A percentile compares a stretch with the other conserved stretches of the same genome.
Conservation (phyloP, 345 rosid genomes). For the Laguncularia racemosa region DNA sequence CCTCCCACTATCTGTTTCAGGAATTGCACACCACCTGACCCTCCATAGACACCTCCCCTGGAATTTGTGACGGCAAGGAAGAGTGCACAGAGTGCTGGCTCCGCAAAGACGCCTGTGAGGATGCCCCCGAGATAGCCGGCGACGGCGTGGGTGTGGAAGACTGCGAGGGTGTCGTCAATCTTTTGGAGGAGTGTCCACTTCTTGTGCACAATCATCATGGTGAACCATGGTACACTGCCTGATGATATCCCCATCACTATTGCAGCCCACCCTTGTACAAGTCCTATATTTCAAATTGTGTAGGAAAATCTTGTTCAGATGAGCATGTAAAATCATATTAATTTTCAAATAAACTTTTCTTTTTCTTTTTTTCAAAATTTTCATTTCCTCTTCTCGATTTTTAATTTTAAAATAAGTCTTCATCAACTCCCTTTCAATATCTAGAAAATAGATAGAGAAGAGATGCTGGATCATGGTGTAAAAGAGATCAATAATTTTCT, state of each 20-base stretch:
- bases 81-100: constrained; percentile 27
- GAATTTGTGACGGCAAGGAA: constrained; percentile 9
- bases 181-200: constrained; percentile 21
- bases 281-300: constrained; percentile 5
- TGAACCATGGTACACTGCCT: constrained; percentile 40
- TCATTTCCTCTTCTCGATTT: no score
- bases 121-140: constrained; percentile 35
- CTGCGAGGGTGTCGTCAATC: constrained; percentile 36
- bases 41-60: constrained; percentile 20
- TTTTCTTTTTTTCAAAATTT: no score
- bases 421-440: no score
- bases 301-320: no score
- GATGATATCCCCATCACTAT: constrained; percentile 30
- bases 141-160: constrained; percentile 36
- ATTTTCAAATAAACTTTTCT: no score
- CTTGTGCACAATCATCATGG: constrained; percentile 36
- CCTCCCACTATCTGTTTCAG: constrained; percentile 26
- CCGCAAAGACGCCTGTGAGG: constrained; percentile 28
- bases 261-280: constrained; percentile 47
- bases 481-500: no score
- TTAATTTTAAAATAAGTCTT: no score
- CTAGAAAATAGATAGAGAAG: no score
- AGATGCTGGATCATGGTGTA: no score
- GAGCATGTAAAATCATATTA: no score
- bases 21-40: constrained; percentile 10